A percentile compares a stretch with the other conserved stretches of the same genome.
Conservation (phyloP, 116 monocot species). For the Dioscorea cayenensis region DNA sequence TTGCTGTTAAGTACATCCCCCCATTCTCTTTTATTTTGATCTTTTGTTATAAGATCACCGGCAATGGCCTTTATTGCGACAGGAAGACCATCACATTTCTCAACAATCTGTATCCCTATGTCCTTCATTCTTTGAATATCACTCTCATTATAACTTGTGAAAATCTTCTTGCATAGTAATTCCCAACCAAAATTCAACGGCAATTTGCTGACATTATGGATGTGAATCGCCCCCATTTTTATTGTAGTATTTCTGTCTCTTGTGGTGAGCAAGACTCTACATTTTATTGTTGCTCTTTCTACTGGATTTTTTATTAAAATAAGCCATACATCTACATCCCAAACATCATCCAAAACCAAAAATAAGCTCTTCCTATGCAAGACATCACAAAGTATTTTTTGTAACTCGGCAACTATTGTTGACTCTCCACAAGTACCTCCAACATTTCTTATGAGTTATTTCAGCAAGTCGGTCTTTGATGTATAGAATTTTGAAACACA, state of each 20-base stretch:
- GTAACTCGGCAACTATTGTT: too few species aligned
- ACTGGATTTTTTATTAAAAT: conserved; percentile 5
- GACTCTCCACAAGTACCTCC: too few species aligned
- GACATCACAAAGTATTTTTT: too few species aligned
- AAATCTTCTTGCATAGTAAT: not conserved
- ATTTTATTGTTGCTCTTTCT: not conserved
- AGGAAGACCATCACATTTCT: conserved; percentile 19
- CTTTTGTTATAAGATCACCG: conserved; percentile 2
- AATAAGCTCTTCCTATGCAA: not conserved
- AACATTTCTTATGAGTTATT: too few species aligned
- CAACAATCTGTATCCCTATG: conserved; percentile 8
- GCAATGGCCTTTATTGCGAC: conserved; percentile 14
- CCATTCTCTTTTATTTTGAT: not conserved
- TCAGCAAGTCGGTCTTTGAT: too few species aligned
- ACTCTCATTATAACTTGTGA: not conserved
- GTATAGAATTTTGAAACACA: too few species aligned
- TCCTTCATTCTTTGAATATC: too few species aligned
- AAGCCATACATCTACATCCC: conserved; percentile 1
- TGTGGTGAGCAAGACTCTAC: not conserved
- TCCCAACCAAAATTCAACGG: not conserved
- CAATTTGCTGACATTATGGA: too few species aligned
- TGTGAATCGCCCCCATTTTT: too few species aligned
- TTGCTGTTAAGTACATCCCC: too few species aligned
- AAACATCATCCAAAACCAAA: conserved; percentile 10
- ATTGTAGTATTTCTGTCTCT: not conserved